These are phyloP conservation scores for Trebouxia sp. DNA, from an alignment of 139 green algal species.

Conservation along the genomic window DNA sequence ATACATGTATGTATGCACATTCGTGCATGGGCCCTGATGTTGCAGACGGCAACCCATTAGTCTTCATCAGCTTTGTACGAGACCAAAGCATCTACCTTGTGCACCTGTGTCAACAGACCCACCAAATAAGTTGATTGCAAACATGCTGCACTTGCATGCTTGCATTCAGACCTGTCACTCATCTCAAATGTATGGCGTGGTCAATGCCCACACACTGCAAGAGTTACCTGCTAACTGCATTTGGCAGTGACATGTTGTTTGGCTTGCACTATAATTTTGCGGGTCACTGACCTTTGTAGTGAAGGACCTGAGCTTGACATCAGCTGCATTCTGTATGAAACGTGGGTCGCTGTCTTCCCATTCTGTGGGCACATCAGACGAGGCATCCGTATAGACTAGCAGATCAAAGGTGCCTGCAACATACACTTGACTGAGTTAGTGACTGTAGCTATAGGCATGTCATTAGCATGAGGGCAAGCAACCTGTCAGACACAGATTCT, in stretches of 20 bases:
- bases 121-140: neutral
- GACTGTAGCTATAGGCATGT: neutral
- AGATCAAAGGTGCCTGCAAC: constrained; percentile 90
- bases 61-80: constrained; percentile 61
- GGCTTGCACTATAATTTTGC: neutral
- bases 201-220: neutral
- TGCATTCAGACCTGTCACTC: too few relatives aligned
- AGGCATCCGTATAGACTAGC: constrained; percentile 86
- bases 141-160: neutral
- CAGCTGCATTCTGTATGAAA: constrained; percentile 78
- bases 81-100: constrained; percentile 90
- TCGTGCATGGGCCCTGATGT: too few relatives aligned
- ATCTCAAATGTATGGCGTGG: too few relatives aligned
- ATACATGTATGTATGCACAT: too few relatives aligned
- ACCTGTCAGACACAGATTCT: neutral
- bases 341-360: constrained; percentile 92
- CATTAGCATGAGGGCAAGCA: neutral
- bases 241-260: neutral
- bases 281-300: constrained; percentile 77
- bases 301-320: constrained; percentile 90
- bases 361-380: constrained; percentile 73
- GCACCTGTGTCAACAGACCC: constrained; percentile 55
- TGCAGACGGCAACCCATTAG: too few relatives aligned
- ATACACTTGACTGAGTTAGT: neutral
- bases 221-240: neutral